Evolutionary conservation across 179 eudicot genomes (phyloP).

Genomic region (Carnegiea gigantea): DNA sequence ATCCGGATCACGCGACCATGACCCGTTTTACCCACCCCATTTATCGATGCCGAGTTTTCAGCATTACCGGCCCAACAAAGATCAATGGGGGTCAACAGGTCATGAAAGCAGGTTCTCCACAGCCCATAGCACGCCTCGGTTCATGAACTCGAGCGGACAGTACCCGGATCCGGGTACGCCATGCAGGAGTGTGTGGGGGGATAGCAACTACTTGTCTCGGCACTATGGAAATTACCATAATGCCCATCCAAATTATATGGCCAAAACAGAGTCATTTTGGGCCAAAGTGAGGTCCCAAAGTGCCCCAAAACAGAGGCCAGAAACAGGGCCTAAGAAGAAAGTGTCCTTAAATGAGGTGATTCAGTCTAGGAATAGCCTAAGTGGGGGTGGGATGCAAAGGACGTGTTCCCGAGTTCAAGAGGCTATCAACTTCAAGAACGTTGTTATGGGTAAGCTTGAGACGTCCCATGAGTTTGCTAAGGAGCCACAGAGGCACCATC

Average conservation of each 20-base stretch:
- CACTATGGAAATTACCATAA: constrained; percentile 34
- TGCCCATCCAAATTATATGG: constrained; percentile 67
- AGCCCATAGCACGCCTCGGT: constrained; percentile 79
- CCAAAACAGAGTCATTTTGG: constrained; percentile 68
- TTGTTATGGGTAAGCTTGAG: constrained; percentile 66
- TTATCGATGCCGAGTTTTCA: constrained; percentile 48
- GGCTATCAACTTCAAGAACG: constrained; percentile 63
- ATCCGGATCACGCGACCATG: constrained; percentile 39
- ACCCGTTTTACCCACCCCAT: constrained; percentile 35
- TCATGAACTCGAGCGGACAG: background rate
- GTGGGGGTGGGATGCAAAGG: constrained; percentile 83
- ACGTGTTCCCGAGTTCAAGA: constrained; percentile 60
- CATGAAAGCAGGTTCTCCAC: constrained; percentile 63
- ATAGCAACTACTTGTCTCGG: constrained; percentile 37
- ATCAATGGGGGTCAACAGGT: constrained; percentile 42
- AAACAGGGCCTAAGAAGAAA: constrained; percentile 51
- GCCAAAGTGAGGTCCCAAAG: constrained; percentile 89
- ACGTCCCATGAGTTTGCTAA: constrained; percentile 42
- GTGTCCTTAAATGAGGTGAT: constrained; percentile 62
- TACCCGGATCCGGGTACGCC: constrained; percentile 47
- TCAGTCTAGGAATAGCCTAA: constrained; percentile 73
- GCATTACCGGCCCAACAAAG: constrained; percentile 43
- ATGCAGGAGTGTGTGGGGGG: constrained; percentile 55
- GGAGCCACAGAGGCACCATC: constrained; percentile 16
- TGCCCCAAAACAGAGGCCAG: constrained; percentile 85